phyloP scores from a whole-genome alignment of 2,329 filamentous ascomycete genomes.

The Cladosporium colombiae region DNA sequence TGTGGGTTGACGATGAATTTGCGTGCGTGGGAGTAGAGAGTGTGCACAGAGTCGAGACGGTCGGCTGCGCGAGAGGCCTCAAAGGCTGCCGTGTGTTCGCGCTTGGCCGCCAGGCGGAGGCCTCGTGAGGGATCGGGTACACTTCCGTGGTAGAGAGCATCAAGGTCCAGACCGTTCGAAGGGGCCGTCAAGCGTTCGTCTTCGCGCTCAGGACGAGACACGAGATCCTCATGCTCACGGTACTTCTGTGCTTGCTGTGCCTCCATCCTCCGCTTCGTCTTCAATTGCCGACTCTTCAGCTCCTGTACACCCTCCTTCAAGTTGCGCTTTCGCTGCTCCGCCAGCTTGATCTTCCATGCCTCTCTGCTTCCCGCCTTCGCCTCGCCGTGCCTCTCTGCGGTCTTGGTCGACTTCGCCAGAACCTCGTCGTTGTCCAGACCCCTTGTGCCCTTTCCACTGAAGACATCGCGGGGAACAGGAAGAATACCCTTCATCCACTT shows the following conservation, averaged over 20 bases:
- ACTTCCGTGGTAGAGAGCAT: slow-evolving; percentile 34
- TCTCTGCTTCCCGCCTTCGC: slow-evolving; percentile 49
- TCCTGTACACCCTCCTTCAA: slow-evolving; percentile 69
- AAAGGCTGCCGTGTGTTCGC: slow-evolving; percentile 27
- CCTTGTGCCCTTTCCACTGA: slow-evolving; percentile 58
- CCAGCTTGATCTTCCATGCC: slow-evolving; percentile 72
- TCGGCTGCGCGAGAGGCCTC: slow-evolving; percentile 28
- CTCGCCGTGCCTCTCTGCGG: slow-evolving; percentile 35
- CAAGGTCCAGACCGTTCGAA: slow-evolving; percentile 51
- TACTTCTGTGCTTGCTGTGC: slow-evolving; percentile 52
- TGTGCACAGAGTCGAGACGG: slow-evolving; percentile 68
- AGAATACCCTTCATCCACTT: slow-evolving; percentile 71
- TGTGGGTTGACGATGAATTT: slow-evolving; percentile 82
- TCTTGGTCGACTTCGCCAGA: slow-evolving; percentile 28
- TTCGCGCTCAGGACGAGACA: slow-evolving; percentile 67
- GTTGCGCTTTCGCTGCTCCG: slow-evolving; percentile 69
- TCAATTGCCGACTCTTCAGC: slow-evolving; percentile 66
- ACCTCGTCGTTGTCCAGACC: slow-evolving; percentile 50
- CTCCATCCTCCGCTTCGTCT: slow-evolving; percentile 40
- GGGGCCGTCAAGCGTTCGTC: slow-evolving; percentile 76
- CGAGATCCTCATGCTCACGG: slow-evolving; percentile 50
- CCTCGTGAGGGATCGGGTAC: slow-evolving; percentile 65
- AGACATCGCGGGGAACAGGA: slow-evolving; percentile 79
- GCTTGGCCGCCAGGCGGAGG: slow-evolving; percentile 50
- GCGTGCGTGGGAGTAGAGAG: slow-evolving; percentile 85